These are phyloP conservation scores for Mariannaea sp. DNA, from an alignment of 2,329 filamentous ascomycete genomes.

Conservation along the genomic window DNA sequence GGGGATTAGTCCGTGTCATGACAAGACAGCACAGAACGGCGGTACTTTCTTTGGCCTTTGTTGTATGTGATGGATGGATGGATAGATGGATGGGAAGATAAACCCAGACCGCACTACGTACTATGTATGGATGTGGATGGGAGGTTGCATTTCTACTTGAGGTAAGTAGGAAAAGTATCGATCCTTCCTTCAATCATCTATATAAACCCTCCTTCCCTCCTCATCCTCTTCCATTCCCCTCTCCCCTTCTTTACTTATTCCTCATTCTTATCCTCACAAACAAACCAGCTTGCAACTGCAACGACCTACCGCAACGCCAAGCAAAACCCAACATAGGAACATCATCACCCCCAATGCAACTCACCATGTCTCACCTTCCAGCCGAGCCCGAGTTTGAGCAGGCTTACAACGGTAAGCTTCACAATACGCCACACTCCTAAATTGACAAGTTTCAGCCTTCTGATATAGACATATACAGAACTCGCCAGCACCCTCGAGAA, in stretches of 20 bases:
- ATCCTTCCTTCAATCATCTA: slow-evolving; percentile 11
- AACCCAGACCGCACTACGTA: too few species aligned
- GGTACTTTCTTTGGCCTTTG: neutral
- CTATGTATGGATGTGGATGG: too few species aligned
- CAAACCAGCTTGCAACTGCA: slow-evolving; percentile 12
- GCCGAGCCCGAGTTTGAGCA: slow-evolving; percentile 97
- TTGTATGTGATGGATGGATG: too few species aligned
- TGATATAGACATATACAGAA: slow-evolving; percentile 59
- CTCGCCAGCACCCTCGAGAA: slow-evolving; percentile 93
- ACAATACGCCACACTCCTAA: neutral
- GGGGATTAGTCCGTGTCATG: slow-evolving; percentile 17
- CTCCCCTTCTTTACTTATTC: slow-evolving; percentile 12
- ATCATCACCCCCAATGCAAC: slow-evolving; percentile 25
- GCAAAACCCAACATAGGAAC: neutral
- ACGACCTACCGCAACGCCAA: slow-evolving; percentile 1
- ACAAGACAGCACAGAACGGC: slow-evolving; percentile 21
- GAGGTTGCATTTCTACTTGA: too few species aligned
- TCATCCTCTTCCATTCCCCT: neutral
- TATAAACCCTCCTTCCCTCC: slow-evolving; percentile 20
- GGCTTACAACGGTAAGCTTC: slow-evolving; percentile 83
- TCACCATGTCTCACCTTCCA: slow-evolving; percentile 78
- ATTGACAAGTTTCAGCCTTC: slow-evolving; percentile 3
- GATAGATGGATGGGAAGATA: too few species aligned
- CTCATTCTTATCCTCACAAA: slow-evolving; percentile 10
- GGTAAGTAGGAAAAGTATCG: too few species aligned